Conservation (phyloP, 176 grass and related monocot species). For the Rhipidocladum racemiflorum region DNA sequence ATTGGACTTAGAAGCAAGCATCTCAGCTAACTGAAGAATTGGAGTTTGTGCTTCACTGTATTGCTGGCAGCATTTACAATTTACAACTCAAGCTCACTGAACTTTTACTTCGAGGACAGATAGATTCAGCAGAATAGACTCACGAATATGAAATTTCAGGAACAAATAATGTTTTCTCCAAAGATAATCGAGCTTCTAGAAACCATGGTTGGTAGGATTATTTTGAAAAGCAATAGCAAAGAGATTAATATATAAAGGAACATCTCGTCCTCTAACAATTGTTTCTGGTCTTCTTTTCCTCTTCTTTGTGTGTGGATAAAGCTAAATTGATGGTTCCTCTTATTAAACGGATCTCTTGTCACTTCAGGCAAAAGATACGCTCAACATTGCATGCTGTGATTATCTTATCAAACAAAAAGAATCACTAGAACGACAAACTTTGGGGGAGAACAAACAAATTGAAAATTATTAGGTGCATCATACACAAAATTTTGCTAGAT, state of each 20-base stretch:
- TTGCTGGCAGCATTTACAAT: neutral
- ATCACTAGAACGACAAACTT: neutral
- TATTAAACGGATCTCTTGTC: constrained; percentile 21
- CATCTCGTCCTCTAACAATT: constrained; percentile 1
- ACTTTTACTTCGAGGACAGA: neutral
- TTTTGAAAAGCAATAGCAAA: constrained; percentile 16
- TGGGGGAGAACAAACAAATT: neutral
- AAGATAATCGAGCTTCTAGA: neutral
- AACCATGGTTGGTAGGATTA: constrained; percentile 12
- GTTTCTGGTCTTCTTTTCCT: neutral
- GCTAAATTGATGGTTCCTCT: constrained; percentile 14
- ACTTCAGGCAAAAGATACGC: constrained; percentile 26
- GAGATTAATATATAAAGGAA: neutral
- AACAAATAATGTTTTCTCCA: neutral
- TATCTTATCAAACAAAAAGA: constrained; percentile 7
- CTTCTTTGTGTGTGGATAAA: constrained; percentile 45
- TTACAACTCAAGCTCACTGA: neutral
- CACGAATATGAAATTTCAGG: neutral
- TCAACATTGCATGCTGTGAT: neutral
- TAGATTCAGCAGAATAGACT: neutral
- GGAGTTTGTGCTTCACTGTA: neutral
- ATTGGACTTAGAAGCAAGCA: constrained; percentile 13
- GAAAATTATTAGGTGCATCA: neutral
- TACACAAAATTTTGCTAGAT: neutral
- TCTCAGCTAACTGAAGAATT: neutral